Evolutionary conservation across 306 rosid species (phyloP), one percentile per base, ranked within the genome.

Genomic region (Sophora flavescens): DNA sequence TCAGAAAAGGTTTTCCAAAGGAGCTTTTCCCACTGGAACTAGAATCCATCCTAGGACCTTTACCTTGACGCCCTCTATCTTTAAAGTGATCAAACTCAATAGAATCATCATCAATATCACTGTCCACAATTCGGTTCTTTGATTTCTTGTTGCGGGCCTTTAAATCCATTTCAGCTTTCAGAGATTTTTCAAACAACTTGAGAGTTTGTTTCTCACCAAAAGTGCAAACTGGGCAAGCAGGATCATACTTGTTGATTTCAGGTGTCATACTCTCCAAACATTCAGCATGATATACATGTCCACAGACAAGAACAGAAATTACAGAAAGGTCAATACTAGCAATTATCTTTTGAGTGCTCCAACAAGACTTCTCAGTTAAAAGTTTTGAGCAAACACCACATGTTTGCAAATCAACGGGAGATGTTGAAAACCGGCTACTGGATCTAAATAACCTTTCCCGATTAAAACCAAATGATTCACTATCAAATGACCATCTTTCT

Each of bases 281-380:
- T 77, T 94, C 98, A 6, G 96, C 92, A 78, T 94, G 98, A 88
- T 92, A 92, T 39, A 87, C 87, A 53, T 92, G 97, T 35, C 95
- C 96, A 83, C 98, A 94, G 41, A 80, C 77, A 74, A 94, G 88
- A 65, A 94, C 95, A 22, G 98, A 85, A 66, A 89, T 96, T 35
- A 92, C 93, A 59, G 91, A 68, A 41, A 87, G 84, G 51, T 89
- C 93, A 75, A 78, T 83, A 68, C 68, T 84, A 9, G 84, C 82
- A 75, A 84, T 70, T 50, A 84, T 85, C 86, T 86, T 89, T 60
- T 87, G 89, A 86, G 78, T 42, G 68, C 90, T 82, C 93, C 89
- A 87, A 42, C 80, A 81, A 68, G 91, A 83, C 63, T 75, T 89
- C 58, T 89, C 91, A 26, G 83, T 79, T 80, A 89, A 81, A 66